A percentile compares a stretch with the other conserved stretches of the same genome.
Conservation (phyloP, 176 grass and related monocot species). For the Stipa capillata region DNA sequence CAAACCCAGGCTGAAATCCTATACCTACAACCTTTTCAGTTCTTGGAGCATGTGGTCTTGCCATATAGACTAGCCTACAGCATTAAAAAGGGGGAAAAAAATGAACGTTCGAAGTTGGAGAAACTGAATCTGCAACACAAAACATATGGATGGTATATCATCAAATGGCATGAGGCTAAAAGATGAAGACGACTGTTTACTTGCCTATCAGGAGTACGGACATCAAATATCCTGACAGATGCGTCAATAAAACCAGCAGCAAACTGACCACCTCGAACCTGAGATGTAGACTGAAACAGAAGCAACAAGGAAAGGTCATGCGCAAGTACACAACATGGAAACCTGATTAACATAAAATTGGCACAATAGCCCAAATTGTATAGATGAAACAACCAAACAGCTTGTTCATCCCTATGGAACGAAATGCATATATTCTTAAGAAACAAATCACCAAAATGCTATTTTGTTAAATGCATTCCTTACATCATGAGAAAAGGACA, state of each 20-base stretch:
- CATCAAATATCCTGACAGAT: constrained; percentile 87
- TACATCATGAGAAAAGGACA: neutral
- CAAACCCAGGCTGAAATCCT: constrained; percentile 89
- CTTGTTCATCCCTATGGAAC: constrained; percentile 22
- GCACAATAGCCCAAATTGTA: constrained; percentile 33
- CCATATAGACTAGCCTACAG: constrained; percentile 56
- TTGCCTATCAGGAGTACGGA: constrained; percentile 63
- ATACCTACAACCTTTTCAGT: constrained; percentile 82
- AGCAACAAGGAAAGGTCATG: constrained; percentile 12
- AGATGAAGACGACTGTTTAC: constrained; percentile 9
- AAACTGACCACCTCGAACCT: constrained; percentile 54
- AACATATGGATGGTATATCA: neutral
- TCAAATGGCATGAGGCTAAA: neutral
- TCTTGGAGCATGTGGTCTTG: constrained; percentile 70
- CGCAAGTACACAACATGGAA: constrained; percentile 12
- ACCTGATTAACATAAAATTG: constrained; percentile 30
- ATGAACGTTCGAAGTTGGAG: no score
- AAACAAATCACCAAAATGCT: neutral
- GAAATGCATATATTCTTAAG: constrained; percentile 10
- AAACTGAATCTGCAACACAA: neutral
- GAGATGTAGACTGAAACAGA: constrained; percentile 72
- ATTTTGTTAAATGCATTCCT: neutral
- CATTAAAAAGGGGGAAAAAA: constrained; percentile 1
- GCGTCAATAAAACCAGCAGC: constrained; percentile 80
- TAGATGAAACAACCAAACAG: constrained; percentile 37